Conservation (phyloP, 768 basidiomycete species). For the Mycena belliarum region DNA sequence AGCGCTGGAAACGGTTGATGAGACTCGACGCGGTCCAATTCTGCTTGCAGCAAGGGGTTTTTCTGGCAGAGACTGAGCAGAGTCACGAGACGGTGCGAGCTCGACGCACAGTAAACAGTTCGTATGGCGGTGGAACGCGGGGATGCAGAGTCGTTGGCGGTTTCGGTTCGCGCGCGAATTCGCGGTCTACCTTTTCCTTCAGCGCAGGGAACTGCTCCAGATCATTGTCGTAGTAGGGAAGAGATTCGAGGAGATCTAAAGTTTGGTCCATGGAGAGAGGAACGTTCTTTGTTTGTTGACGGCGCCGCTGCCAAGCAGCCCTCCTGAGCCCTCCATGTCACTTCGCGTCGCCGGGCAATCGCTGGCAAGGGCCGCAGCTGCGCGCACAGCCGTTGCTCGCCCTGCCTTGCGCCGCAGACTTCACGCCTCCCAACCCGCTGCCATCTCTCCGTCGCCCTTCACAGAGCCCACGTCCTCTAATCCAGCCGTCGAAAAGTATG, state of each 20-base stretch:
- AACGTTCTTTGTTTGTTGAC: neutral
- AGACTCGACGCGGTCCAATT: conserved; percentile 72
- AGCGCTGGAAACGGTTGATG: conserved; percentile 65
- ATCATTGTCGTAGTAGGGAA: conserved; percentile 96
- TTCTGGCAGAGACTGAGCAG: conserved; percentile 43
- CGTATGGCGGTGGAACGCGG: conserved; percentile 61
- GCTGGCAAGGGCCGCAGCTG: conserved; percentile 10
- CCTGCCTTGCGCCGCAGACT: conserved; percentile 8
- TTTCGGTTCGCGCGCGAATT: conserved; percentile 72
- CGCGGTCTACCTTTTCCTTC: conserved; percentile 74
- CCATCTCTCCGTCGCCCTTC: conserved; percentile 79
- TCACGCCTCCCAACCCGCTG: conserved; percentile 6
- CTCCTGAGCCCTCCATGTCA: conserved; percentile 3
- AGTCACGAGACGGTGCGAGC: neutral
- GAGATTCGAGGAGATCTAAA: conserved; percentile 69
- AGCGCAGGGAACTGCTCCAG: conserved; percentile 73
- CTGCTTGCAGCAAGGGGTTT: conserved; percentile 67
- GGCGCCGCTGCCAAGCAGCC: neutral
- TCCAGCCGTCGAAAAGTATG: conserved; percentile 71
- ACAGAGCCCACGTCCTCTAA: conserved; percentile 88
- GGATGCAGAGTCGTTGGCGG: conserved; percentile 66
- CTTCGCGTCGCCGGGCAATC: conserved; percentile 16
- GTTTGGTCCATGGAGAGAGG: neutral
- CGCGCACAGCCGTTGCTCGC: neutral
- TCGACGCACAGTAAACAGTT: conserved; percentile 68